Evolutionary conservation across 352 stramenopile genomes (phyloP).

Genomic region (Pelagophyceae sp.): DNA sequence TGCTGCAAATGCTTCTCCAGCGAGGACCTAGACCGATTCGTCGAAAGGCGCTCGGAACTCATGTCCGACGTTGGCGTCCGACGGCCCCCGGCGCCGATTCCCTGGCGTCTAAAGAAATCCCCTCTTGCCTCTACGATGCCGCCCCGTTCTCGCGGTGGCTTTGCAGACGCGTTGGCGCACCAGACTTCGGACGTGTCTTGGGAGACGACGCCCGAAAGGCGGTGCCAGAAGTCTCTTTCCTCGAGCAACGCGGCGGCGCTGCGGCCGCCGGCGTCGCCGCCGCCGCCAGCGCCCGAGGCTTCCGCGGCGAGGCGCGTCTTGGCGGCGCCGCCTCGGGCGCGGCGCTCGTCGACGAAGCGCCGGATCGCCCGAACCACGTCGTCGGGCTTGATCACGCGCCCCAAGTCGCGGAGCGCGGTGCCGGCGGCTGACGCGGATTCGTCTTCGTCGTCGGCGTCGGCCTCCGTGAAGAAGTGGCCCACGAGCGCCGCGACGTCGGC

Average conservation of each 20-base stretch:
- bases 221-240: constrained; percentile 65
- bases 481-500: constrained; percentile 70
- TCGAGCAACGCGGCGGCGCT: constrained; percentile 26
- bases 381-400: constrained; percentile 52
- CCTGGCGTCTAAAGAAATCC: not conserved
- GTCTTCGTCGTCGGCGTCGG: constrained; percentile 34
- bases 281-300: not conserved
- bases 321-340: not conserved
- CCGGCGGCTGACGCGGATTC: constrained; percentile 26
- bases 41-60: too few relatives aligned
- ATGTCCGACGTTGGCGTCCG: too few relatives aligned
- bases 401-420: constrained; percentile 30
- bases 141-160: too few relatives aligned
- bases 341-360: constrained; percentile 47
- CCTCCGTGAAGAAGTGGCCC: constrained; percentile 44
- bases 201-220: constrained; percentile 60
- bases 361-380: constrained; percentile 73
- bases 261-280: constrained; percentile 27
- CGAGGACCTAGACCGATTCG: too few relatives aligned
- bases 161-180: too few relatives aligned
- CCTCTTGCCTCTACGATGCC: not conserved
- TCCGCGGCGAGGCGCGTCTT: not conserved
- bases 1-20: constrained; percentile 66
- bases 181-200: constrained; percentile 60
- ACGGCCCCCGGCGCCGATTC: constrained; percentile 19